These are phyloP conservation scores for Coemansia sp. DNA, from an alignment of 371 early-diverging fungal species.

Conservation along the genomic window DNA sequence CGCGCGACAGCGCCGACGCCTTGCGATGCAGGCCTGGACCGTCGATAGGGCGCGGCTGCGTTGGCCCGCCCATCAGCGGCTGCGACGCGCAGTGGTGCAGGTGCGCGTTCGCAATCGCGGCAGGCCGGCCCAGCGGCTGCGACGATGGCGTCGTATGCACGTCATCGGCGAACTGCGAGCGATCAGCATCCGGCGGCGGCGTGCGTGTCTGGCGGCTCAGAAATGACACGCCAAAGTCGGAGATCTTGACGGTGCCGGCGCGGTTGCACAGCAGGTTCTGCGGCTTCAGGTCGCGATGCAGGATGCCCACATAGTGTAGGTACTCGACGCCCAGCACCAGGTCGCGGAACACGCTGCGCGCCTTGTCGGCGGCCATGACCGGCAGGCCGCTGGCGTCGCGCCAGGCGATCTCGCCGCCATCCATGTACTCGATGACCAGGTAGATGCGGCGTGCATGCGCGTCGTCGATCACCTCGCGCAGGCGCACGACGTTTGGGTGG, in stretches of 20 bases:
- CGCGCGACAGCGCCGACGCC: constrained; percentile 30
- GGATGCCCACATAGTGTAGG: constrained; percentile 88
- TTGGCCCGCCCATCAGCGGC: constrained; percentile 30
- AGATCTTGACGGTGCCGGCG: constrained; percentile 83
- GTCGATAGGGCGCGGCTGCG: background rate
- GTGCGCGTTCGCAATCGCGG: constrained; percentile 10
- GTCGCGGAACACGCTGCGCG: constrained; percentile 83
- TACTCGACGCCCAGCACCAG: constrained; percentile 91
- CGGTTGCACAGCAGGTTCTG: constrained; percentile 80
- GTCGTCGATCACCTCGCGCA: constrained; percentile 94
- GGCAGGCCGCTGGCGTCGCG: constrained; percentile 69
- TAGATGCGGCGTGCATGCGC: constrained; percentile 88
- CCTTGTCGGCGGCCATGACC: constrained; percentile 62
- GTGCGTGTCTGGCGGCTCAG: constrained; percentile 38
- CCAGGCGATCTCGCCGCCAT: constrained; percentile 91
- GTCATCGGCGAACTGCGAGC: background rate
- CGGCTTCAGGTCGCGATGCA: constrained; percentile 96
- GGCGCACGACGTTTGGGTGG: constrained; percentile 89
- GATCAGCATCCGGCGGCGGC: constrained; percentile 6
- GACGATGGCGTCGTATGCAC: constrained; percentile 20
- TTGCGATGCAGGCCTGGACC: constrained; percentile 27
- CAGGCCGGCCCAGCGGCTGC: constrained; percentile 27
- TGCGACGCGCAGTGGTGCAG: constrained; percentile 46
- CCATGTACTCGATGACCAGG: constrained; percentile 85
- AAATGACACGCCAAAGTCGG: constrained; percentile 92